Evolutionary conservation across 2,329 filamentous ascomycete genomes (phyloP), one percentile per base, ranked within the genome.

Genomic region (Zasmidium angulare): DNA sequence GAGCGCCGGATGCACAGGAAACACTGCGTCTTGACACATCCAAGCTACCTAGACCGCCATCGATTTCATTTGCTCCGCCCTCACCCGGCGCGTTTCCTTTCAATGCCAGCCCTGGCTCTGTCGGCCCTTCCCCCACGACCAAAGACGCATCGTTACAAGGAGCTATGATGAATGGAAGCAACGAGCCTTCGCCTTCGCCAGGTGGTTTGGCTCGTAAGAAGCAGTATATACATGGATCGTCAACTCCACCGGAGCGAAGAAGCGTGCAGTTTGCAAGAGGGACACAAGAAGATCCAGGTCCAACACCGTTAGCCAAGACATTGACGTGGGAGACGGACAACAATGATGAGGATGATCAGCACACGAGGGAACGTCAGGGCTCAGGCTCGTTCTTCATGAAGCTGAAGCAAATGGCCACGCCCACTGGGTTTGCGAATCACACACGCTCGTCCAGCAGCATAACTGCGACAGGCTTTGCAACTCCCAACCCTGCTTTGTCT

Each of bases 261-360:
- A 71, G 69, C 55, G 68, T 71, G 24, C 68, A 71, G 26, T 71
- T 72, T 51, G 67, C 65, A 40, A 62, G 68, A n/a, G 61, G 59
- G 6, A 50, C 58, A 14, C 63, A 66, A 10, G 67, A 68, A 36
- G 65, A 66, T 10, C 50, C 26, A 46, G 50, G 60, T 12, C 56
- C 63, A 14, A 62, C 64, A 36, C 62, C 63, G 14, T 55, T 71
- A 14, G 59, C 57, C 36, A 69, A 65, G 55, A 67, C 59, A n/a
- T 50, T 62, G 23, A 67, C 69, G 12, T 65, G 64, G 66, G 69
- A 71, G 49, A 63, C 63, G n/a, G 67, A 64, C n/a, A 65, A 67
- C 26, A 29, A 29, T 29, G 62, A 63, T 29, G 59, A 58, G 29
- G 52, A 60, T 20, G 53, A 63, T 29, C 58, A 63, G 48, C 21